These are phyloP conservation scores for Alternaria dauci DNA, from an alignment of 2,329 filamentous ascomycete genomes.

Conservation along the genomic window DNA sequence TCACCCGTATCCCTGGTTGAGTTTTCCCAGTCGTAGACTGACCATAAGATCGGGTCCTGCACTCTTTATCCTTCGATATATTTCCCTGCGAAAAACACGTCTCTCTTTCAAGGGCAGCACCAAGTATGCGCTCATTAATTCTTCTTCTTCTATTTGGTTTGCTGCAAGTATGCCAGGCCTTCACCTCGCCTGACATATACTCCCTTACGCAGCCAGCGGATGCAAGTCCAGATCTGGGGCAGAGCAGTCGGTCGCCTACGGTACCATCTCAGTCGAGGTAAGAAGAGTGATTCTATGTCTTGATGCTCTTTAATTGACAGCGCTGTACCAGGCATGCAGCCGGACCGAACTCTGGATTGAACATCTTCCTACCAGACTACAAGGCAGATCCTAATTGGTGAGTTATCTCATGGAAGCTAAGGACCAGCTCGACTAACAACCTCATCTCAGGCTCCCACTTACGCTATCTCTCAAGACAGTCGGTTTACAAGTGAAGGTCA, in stretches of 20 bases:
- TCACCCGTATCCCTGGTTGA: conserved; percentile 5
- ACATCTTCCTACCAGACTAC: conserved; percentile 13
- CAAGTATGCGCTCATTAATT: conserved; percentile 13
- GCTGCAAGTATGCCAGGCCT: conserved; percentile 13
- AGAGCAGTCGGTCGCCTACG: conserved; percentile 5
- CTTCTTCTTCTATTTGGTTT: conserved; percentile 6
- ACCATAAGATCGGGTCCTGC: conserved; percentile 11
- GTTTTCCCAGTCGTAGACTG: neutral
- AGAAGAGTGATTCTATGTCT: neutral
- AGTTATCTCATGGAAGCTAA: neutral
- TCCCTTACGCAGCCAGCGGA: conserved; percentile 6
- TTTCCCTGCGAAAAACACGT: neutral
- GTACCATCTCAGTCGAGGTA: conserved; percentile 15
- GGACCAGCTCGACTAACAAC: neutral
- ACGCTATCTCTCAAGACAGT: conserved; percentile 12
- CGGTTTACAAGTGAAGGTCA: conserved; percentile 13
- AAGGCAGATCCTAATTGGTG: conserved; percentile 15
- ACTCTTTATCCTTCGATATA: neutral
- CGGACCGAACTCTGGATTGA: conserved; percentile 10
- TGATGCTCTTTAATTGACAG: neutral
- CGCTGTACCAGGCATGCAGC: neutral
- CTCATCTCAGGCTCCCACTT: conserved; percentile 5
- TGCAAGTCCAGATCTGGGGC: conserved; percentile 1
- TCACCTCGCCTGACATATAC: conserved; percentile 15
- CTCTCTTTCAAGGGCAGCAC: neutral